Percentiles rank a stretch among this genome's conserved stretches.
These are phyloP conservation scores for Senna siamea DNA, from an alignment of 306 rosid genomes.

Conservation along the genomic window DNA sequence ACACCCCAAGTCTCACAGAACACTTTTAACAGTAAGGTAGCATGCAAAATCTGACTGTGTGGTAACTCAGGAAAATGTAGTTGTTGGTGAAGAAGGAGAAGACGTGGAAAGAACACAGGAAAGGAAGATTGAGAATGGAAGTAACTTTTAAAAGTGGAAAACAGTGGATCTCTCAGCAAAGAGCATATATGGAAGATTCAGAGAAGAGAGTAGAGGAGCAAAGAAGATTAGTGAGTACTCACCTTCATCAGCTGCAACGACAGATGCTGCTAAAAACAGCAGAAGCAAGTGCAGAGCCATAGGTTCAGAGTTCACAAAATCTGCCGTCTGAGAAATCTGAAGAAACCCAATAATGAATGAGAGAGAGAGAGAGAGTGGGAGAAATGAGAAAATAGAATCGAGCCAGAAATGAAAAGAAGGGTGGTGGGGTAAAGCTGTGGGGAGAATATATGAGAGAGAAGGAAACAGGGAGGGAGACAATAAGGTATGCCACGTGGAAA, in stretches of 20 bases:
- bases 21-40: neutral
- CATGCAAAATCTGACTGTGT: neutral
- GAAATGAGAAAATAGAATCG: constrained; percentile 33
- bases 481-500: constrained; percentile 51
- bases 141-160: neutral
- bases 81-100: constrained; percentile 20
- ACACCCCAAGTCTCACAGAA: neutral
- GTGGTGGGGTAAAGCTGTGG: constrained; percentile 41
- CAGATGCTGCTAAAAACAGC: constrained; percentile 48
- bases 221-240: neutral
- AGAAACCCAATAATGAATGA: constrained; percentile 33
- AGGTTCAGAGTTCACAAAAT: constrained; percentile 17
- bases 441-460: constrained; percentile 31
- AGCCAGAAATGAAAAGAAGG: constrained; percentile 33
- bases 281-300: constrained; percentile 60
- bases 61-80: constrained; percentile 1
- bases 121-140: constrained; percentile 23
- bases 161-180: neutral
- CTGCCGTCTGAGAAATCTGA: constrained; percentile 9
- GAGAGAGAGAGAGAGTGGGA: constrained; percentile 26
- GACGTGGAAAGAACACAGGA: neutral
- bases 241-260: constrained; percentile 72
- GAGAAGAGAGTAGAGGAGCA: neutral
- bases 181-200: neutral
- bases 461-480: constrained; percentile 9